Percentiles rank a stretch among this genome's conserved stretches.
Evolutionary conservation across 148 eudicot species (phyloP).

Genomic region (Vaccinium vitisidaea): DNA sequence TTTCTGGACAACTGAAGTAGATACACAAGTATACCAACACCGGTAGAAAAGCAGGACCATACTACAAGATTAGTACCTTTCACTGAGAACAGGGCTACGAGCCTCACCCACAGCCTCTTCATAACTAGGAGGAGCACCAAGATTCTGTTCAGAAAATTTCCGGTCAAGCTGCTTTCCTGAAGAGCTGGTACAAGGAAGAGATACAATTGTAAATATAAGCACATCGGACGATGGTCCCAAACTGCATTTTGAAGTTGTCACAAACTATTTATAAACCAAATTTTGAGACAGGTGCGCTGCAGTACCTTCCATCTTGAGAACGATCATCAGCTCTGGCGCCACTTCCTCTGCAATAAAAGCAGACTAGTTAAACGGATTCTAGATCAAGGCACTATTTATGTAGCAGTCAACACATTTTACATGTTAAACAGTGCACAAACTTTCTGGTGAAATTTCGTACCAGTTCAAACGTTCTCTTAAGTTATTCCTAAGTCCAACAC

Average conservation of each 20-base stretch:
- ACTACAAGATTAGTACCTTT: constrained; percentile 45
- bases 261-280: constrained; percentile 3
- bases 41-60: constrained; percentile 8
- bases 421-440: background rate
- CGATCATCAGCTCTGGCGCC: constrained; percentile 63
- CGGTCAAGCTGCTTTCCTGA: constrained; percentile 46
- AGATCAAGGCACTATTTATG: background rate
- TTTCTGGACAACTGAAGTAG: background rate
- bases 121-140: constrained; percentile 83
- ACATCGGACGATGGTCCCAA: background rate
- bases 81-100: constrained; percentile 65
- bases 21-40: background rate
- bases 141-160: constrained; percentile 74
- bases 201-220: background rate
- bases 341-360: constrained; percentile 63
- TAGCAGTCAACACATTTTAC: background rate
- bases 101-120: constrained; percentile 79
- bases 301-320: constrained; percentile 66
- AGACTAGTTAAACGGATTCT: constrained; percentile 14
- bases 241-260: background rate
- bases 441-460: background rate
- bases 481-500: background rate
- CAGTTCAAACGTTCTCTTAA: background rate
- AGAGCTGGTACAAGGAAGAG: constrained; percentile 19
- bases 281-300: constrained; percentile 8